Conservation (phyloP, 495 filamentous ascomycete genomes). For the Jackrogersella minutella region DNA sequence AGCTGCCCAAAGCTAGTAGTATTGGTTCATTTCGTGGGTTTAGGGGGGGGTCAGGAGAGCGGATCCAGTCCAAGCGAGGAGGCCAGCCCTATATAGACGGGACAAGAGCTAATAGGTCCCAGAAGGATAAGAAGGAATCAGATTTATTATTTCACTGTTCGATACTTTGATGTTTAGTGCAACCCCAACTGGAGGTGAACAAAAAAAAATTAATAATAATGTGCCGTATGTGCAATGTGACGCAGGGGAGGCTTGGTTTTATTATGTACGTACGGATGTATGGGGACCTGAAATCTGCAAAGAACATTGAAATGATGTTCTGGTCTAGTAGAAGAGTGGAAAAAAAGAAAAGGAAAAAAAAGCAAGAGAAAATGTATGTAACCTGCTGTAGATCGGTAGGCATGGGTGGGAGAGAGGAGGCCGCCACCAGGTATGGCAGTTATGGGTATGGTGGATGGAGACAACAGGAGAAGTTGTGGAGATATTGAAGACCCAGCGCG, state of each 20-base stretch:
- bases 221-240: conserved; percentile 43
- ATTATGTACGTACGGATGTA: conserved; percentile 32
- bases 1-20: conserved; percentile 43
- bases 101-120: conserved; percentile 20
- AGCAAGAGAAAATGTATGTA: conserved; percentile 29
- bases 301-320: conserved; percentile 31
- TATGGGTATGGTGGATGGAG: conserved; percentile 31
- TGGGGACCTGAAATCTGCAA: conserved; percentile 18
- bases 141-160: conserved; percentile 21
- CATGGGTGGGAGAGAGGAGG: conserved; percentile 24
- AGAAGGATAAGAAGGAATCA: conserved; percentile 17
- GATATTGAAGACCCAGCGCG: conserved; percentile 32
- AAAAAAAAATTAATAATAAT: conserved; percentile 8
- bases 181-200: conserved; percentile 26
- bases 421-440: conserved; percentile 24
- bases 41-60: conserved; percentile 35
- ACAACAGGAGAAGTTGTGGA: conserved; percentile 37
- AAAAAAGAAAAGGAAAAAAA: conserved; percentile 9
- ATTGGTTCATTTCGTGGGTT: conserved; percentile 42
- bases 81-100: conserved; percentile 43
- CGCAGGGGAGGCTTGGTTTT: conserved; percentile 42
- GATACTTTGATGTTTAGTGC: conserved; percentile 34
- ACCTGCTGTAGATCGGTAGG: conserved; percentile 39
- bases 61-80: conserved; percentile 43
- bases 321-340: conserved; percentile 20